phyloP scores from a whole-genome alignment of 768 basidiomycete species.

The Xerocomellus chrysenteron region DNA sequence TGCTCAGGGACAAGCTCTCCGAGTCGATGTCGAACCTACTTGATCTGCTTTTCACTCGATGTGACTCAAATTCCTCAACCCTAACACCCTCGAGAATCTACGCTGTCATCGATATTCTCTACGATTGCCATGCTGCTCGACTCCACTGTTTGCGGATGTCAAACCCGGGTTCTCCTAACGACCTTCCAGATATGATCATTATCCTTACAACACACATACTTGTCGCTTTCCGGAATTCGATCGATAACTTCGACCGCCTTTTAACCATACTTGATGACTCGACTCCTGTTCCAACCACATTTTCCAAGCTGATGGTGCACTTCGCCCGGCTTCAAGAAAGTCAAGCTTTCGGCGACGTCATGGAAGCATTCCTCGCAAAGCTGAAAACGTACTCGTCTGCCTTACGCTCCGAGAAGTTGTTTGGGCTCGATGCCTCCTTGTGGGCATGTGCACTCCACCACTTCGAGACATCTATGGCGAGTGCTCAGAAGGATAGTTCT shows the following conservation, averaged over 20 bases:
- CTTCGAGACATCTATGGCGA: slow-evolving; percentile 38
- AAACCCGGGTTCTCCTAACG: slow-evolving; percentile 1
- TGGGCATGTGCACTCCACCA: slow-evolving; percentile 51
- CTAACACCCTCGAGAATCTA: slow-evolving; percentile 4
- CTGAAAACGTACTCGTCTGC: slow-evolving; percentile 25
- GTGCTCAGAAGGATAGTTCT: slow-evolving; percentile 20
- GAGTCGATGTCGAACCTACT: slow-evolving; percentile 25
- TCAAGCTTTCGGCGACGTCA: slow-evolving; percentile 9
- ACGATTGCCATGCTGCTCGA: slow-evolving; percentile 18
- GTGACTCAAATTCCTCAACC: neutral
- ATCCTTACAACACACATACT: slow-evolving; percentile 22
- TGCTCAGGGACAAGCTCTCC: slow-evolving; percentile 21
- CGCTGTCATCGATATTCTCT: slow-evolving; percentile 26
- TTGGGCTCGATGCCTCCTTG: slow-evolving; percentile 48
- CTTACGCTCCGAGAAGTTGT: slow-evolving; percentile 37
- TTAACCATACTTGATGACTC: slow-evolving; percentile 26
- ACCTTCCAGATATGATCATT: slow-evolving; percentile 27
- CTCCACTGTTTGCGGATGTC: slow-evolving; percentile 18
- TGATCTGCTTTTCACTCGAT: slow-evolving; percentile 17
- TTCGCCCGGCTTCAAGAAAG: slow-evolving; percentile 14
- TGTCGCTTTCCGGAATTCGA: slow-evolving; percentile 9
- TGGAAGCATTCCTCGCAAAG: slow-evolving; percentile 26
- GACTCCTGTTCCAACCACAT: slow-evolving; percentile 32
- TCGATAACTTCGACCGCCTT: slow-evolving; percentile 11
- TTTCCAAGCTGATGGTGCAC: slow-evolving; percentile 27